These are phyloP conservation scores for Magnusiomyces suaveolens DNA, from an alignment of 1,139 yeast genomes.

Conservation along the genomic window DNA sequence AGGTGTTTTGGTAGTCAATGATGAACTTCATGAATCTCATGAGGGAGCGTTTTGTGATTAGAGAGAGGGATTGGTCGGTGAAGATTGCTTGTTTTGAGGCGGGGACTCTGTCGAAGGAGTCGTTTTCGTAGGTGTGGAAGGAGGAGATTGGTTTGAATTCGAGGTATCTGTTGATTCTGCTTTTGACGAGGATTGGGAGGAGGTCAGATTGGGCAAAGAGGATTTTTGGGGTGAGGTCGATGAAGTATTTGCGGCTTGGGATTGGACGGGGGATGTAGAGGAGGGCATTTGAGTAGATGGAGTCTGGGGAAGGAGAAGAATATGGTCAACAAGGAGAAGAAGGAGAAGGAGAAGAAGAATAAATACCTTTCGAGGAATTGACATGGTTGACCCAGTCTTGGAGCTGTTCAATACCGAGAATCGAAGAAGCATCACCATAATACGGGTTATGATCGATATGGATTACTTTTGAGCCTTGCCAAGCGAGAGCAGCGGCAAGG, in stretches of 20 bases:
- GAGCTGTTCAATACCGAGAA: slow-evolving; percentile 76
- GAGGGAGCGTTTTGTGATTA: slow-evolving; percentile 68
- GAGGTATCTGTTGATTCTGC: slow-evolving; percentile 81
- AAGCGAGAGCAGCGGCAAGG: slow-evolving; percentile 85
- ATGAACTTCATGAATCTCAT: slow-evolving; percentile 93
- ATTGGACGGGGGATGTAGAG: slow-evolving; percentile 58
- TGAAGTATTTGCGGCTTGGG: slow-evolving; percentile 66
- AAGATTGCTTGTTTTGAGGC: slow-evolving; percentile 89
- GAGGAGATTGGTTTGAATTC: slow-evolving; percentile 84
- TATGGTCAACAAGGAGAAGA: not conserved
- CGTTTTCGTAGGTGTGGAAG: slow-evolving; percentile 88
- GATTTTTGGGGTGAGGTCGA: slow-evolving; percentile 82
- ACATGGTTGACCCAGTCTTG: slow-evolving; percentile 72
- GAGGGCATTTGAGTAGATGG: slow-evolving; percentile 31
- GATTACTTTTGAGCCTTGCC: slow-evolving; percentile 89
- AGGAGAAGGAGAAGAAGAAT: not conserved
- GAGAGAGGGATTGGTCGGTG: slow-evolving; percentile 71
- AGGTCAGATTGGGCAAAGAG: slow-evolving; percentile 84
- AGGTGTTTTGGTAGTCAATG: slow-evolving; percentile 47
- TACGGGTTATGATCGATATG: slow-evolving; percentile 77
- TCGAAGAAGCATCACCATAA: slow-evolving; percentile 83
- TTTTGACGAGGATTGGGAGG: slow-evolving; percentile 63
- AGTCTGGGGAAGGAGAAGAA: slow-evolving; percentile 5
- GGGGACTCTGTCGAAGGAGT: slow-evolving; percentile 69
- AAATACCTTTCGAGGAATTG: slow-evolving; percentile 15